Evolutionary conservation across 2,329 filamentous ascomycete species (phyloP).

Genomic region (Trichoderma sp.): DNA sequence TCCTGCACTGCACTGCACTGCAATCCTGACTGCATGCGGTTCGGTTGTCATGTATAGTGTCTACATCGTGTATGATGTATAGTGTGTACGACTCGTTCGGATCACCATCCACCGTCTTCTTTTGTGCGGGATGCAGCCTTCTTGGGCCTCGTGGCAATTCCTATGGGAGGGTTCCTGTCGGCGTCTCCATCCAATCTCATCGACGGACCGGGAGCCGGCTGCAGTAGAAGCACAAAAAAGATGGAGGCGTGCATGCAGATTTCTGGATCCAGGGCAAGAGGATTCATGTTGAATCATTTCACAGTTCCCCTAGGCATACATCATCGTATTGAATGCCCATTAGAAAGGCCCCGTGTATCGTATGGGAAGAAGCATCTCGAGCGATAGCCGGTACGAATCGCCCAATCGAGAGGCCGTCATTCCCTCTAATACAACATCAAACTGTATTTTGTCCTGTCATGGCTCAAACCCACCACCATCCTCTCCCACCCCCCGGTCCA

Average conservation of each 20-base stretch:
- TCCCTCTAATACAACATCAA: neutral
- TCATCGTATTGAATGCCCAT: neutral
- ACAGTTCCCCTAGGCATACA: neutral
- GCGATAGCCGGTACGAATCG: neutral
- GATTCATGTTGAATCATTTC: constrained; percentile 5
- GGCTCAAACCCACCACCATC: neutral
- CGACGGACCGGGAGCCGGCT: constrained; percentile 10
- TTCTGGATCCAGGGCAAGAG: neutral
- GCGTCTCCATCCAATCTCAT: constrained; percentile 20
- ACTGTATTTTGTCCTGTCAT: neutral
- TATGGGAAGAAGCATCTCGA: neutral
- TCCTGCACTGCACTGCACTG: neutral
- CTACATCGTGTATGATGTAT: neutral
- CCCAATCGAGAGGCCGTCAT: neutral
- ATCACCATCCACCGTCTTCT: neutral
- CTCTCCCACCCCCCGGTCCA: neutral
- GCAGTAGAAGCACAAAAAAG: neutral
- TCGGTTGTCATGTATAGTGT: neutral
- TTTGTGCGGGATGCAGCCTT: neutral
- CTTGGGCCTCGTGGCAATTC: constrained; percentile 5
- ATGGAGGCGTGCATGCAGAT: neutral
- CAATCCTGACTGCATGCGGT: neutral
- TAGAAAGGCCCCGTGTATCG: too few species aligned
- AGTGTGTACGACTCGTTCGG: neutral
- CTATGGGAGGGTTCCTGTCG: constrained; percentile 5